Evolutionary conservation across 371 early-diverging fungal genomes (phyloP).

Genomic region (Mortierella sp.): DNA sequence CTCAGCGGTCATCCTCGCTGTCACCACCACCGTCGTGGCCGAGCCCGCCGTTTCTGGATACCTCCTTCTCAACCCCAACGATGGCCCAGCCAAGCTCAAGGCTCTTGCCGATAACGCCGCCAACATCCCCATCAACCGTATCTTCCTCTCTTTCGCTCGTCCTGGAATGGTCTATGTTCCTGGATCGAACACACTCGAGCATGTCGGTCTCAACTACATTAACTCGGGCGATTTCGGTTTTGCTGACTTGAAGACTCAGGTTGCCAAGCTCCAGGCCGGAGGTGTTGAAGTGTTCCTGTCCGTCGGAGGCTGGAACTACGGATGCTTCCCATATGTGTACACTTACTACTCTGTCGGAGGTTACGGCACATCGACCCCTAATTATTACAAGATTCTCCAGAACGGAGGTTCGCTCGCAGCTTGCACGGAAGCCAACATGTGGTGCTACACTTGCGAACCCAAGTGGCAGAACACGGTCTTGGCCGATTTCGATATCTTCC

Average conservation of each 20-base stretch:
- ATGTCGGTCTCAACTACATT: conserved; percentile 46
- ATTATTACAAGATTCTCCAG: conserved; percentile 51
- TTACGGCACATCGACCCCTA: conserved; percentile 49
- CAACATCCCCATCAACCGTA: conserved; percentile 49
- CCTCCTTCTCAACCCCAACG: conserved; percentile 45
- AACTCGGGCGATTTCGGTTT: conserved; percentile 45
- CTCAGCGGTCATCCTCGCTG: conserved; percentile 40
- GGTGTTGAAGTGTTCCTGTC: conserved; percentile 51
- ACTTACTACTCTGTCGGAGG: conserved; percentile 53
- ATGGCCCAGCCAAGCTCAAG: conserved; percentile 49
- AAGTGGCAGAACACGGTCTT: conserved; percentile 38
- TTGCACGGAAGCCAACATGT: conserved; percentile 50
- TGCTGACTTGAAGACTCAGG: conserved; percentile 44
- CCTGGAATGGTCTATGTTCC: conserved; percentile 54
- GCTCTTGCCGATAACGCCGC: conserved; percentile 52
- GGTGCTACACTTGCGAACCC: conserved; percentile 55
- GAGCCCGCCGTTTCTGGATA: conserved; percentile 39
- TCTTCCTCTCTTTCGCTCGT: conserved; percentile 50
- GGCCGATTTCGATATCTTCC: conserved; percentile 53
- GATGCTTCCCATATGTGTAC: conserved; percentile 50
- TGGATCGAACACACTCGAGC: conserved; percentile 43
- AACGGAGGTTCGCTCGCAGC: conserved; percentile 37
- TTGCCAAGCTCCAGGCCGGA: conserved; percentile 31
- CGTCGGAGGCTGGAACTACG: conserved; percentile 54
- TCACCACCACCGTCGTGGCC: conserved; percentile 33